phyloP scores from a whole-genome alignment of 2,329 filamentous ascomycete genomes.

The Ophiostoma quercus region DNA sequence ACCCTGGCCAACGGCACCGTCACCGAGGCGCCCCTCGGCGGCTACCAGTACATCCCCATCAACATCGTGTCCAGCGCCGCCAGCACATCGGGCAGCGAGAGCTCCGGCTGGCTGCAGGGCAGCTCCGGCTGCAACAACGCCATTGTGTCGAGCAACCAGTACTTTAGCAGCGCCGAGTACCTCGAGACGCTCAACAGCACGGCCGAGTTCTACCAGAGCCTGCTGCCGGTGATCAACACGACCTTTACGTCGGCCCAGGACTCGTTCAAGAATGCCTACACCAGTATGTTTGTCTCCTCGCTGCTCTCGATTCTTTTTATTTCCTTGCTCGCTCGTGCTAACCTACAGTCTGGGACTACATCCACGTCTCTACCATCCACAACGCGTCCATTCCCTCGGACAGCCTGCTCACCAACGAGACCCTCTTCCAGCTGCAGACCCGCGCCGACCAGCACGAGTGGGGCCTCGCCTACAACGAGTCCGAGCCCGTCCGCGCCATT shows the following conservation, averaged over 20 bases:
- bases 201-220: slow-evolving; percentile 52
- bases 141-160: slow-evolving; percentile 51
- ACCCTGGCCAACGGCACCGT: slow-evolving; percentile 65
- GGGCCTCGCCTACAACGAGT: slow-evolving; percentile 74
- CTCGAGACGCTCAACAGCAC: slow-evolving; percentile 44
- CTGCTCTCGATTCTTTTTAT: not conserved
- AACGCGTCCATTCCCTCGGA: slow-evolving; percentile 54
- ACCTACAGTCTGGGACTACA: slow-evolving; percentile 50
- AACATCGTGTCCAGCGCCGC: slow-evolving; percentile 52
- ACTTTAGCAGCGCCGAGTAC: slow-evolving; percentile 48
- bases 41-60: slow-evolving; percentile 81
- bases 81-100: slow-evolving; percentile 51
- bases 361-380: slow-evolving; percentile 57
- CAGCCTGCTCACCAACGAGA: slow-evolving; percentile 54
- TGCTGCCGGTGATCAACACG: slow-evolving; percentile 52
- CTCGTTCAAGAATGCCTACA: slow-evolving; percentile 56
- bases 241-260: slow-evolving; percentile 45
- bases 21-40: slow-evolving; percentile 63
- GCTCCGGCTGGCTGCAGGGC: slow-evolving; percentile 55
- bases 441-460: slow-evolving; percentile 77
- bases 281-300: slow-evolving; percentile 43
- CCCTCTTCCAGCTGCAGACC: slow-evolving; percentile 59
- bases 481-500: slow-evolving; percentile 59
- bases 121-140: slow-evolving; percentile 52
- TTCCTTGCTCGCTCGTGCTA: not conserved